A percentile compares a stretch with the other conserved stretches of the same genome.
Conservation (phyloP, 1,284 basidiomycete genomes). For the Caloboletus firmus region DNA sequence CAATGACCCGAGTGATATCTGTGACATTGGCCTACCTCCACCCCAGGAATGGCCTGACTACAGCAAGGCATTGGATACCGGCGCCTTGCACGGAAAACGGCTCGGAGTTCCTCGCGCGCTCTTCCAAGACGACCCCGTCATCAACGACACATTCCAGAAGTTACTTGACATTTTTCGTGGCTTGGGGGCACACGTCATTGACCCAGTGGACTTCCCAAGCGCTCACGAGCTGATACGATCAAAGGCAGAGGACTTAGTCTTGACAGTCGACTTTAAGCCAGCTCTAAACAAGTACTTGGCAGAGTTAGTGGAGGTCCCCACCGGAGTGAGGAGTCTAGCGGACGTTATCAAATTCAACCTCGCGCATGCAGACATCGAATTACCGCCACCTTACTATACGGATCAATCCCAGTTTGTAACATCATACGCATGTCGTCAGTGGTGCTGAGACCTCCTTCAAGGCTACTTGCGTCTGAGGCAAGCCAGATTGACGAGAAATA, state of each 20-base stretch:
- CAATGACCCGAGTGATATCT: conserved; percentile 42
- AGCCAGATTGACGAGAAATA: conserved; percentile 41
- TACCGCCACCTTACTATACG: conserved; percentile 41
- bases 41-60: conserved; percentile 43
- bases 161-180: conserved; percentile 39
- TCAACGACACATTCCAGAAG: conserved; percentile 36
- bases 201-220: conserved; percentile 44
- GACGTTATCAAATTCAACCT: conserved; percentile 48
- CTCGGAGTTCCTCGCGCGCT: conserved; percentile 43
- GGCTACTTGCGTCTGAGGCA: conserved; percentile 41
- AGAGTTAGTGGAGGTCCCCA: conserved; percentile 28
- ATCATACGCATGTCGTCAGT: conserved; percentile 9
- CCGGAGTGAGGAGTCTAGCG: conserved; percentile 34
- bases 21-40: conserved; percentile 44
- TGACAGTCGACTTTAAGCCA: conserved; percentile 45
- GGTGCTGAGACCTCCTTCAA: conserved; percentile 15
- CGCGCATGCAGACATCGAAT: conserved; percentile 41
- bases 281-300: conserved; percentile 41
- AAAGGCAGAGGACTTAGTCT: conserved; percentile 38
- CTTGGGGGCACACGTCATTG: conserved; percentile 44
- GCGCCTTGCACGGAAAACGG: conserved; percentile 40
- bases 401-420: conserved; percentile 43
- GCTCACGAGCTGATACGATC: conserved; percentile 35
- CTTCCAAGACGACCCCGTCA: conserved; percentile 8
- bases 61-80: conserved; percentile 37